A percentile compares a stretch with the other conserved stretches of the same genome.
phyloP scores from a whole-genome alignment of 1,284 basidiomycete species.

The Ceratobasidium sp. region DNA sequence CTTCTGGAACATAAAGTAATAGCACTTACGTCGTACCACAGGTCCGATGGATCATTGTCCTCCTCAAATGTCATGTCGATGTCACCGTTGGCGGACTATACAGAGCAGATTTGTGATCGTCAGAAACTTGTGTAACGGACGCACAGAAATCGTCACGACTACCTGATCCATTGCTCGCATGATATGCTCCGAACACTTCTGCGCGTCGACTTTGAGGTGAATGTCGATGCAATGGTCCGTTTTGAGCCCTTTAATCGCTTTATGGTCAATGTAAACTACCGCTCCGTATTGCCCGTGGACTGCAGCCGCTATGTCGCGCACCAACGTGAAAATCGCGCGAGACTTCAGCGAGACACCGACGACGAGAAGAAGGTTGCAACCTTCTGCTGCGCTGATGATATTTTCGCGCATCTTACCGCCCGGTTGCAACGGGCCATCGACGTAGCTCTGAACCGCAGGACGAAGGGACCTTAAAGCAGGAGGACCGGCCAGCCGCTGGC shows the following conservation, averaged over 20 bases:
- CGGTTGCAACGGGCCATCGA: neutral
- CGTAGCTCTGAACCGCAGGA: neutral
- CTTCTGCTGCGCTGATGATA: neutral
- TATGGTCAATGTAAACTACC: conserved; percentile 11
- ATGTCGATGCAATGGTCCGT: conserved; percentile 6
- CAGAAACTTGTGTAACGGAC: neutral
- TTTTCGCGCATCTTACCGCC: neutral
- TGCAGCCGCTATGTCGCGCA: neutral
- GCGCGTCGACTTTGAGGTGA: conserved; percentile 1
- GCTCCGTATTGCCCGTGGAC: conserved; percentile 5
- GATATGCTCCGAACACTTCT: neutral
- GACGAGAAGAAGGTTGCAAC: conserved; percentile 1
- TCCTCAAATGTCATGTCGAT: neutral
- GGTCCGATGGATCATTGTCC: neutral
- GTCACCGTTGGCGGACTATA: neutral
- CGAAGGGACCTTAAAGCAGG: neutral
- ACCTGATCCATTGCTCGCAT: neutral
- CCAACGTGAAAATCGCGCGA: neutral
- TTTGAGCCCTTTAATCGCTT: conserved; percentile 3
- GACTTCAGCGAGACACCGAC: conserved; percentile 9
- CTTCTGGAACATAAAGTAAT: too few species aligned
- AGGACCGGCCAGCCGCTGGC: neutral
- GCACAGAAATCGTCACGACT: neutral
- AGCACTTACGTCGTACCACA: conserved; percentile 19
- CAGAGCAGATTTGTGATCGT: neutral